These are phyloP conservation scores for Lichenothelia convexa DNA, from an alignment of 495 filamentous ascomycete genomes.

Conservation along the genomic window DNA sequence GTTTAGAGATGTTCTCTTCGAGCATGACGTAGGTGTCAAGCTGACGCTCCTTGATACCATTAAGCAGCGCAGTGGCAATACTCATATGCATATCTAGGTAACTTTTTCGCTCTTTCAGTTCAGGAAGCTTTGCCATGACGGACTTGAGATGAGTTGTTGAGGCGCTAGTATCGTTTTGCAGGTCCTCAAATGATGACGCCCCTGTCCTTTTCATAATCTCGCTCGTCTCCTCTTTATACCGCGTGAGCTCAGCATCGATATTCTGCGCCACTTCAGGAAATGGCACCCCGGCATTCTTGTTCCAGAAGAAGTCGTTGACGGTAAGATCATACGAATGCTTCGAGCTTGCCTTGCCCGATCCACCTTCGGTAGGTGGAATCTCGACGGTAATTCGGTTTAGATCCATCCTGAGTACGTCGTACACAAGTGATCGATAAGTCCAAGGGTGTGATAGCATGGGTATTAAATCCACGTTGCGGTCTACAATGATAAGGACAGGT, in stretches of 20 bases:
- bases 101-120: constrained; percentile 79
- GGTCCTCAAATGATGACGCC: constrained; percentile 78
- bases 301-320: constrained; percentile 93
- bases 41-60: constrained; percentile 84
- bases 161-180: constrained; percentile 72
- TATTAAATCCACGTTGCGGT: constrained; percentile 86
- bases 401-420: constrained; percentile 85
- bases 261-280: constrained; percentile 96
- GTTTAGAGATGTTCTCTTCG: constrained; percentile 85
- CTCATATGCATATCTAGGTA: constrained; percentile 98
- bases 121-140: constrained; percentile 80
- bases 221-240: constrained; percentile 88
- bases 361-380: constrained; percentile 52
- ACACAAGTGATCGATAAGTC: constrained; percentile 93
- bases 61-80: constrained; percentile 69
- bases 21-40: constrained; percentile 92
- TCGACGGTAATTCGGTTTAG: constrained; percentile 95
- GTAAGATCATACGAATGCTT: constrained; percentile 83
- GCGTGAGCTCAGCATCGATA: constrained; percentile 77
- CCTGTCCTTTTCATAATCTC: constrained; percentile 93
- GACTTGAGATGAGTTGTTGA: constrained; percentile 90
- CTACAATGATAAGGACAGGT: constrained; percentile 75
- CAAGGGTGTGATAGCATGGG: constrained; percentile 99
- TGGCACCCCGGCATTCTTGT: constrained; percentile 74
- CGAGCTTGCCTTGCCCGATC: constrained; percentile 47